phyloP scores from a whole-genome alignment of 2,329 filamentous ascomycete genomes.

The Penicillium janthinellum region DNA sequence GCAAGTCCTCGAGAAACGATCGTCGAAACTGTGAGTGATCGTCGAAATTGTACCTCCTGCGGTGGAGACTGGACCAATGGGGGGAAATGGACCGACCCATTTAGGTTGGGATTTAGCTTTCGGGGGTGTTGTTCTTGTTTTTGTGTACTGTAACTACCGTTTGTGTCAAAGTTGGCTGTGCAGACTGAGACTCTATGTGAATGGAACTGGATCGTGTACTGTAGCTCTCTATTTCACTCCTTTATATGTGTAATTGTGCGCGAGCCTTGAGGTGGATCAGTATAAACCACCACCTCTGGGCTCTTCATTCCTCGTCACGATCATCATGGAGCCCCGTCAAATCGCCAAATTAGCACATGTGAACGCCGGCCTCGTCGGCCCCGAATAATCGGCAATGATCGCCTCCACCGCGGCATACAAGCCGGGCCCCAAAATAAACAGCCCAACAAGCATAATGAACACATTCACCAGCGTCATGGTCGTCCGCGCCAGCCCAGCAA shows the following conservation, averaged over 20 bases:
- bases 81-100: neutral
- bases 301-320: neutral
- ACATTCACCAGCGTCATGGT: conserved; percentile 50
- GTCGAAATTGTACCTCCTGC: conserved; percentile 31
- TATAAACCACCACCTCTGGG: neutral
- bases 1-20: conserved; percentile 37
- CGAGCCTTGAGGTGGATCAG: too few species aligned
- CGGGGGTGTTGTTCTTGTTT: neutral
- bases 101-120: neutral
- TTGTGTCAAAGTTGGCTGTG: neutral
- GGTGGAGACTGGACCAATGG: neutral
- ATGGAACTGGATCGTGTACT: neutral
- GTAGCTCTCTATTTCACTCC: neutral
- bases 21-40: conserved; percentile 35
- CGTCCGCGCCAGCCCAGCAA: conserved; percentile 37
- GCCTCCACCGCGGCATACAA: conserved; percentile 57
- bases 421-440: conserved; percentile 55
- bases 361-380: conserved; percentile 50
- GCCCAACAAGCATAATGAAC: conserved; percentile 48
- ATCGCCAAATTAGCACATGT: conserved; percentile 53
- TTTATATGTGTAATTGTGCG: neutral
- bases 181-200: neutral
- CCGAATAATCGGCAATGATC: conserved; percentile 54
- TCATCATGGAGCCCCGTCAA: conserved; percentile 19
- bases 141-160: neutral